Evolutionary conservation across 2,329 filamentous ascomycete genomes (phyloP).

Genomic region (Fusarium ambrosium): DNA sequence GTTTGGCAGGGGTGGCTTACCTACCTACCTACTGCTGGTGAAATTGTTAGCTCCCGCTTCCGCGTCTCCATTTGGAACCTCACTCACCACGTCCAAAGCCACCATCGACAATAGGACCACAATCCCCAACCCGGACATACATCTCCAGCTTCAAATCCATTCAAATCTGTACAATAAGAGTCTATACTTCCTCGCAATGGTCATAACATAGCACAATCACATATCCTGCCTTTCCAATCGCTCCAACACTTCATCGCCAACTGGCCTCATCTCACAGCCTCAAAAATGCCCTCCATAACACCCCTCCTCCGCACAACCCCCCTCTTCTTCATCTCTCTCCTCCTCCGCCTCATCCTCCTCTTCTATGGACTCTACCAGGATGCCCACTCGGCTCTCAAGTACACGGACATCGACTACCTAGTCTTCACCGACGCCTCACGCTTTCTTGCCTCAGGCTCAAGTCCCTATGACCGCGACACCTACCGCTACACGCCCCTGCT

Average conservation of each 20-base stretch:
- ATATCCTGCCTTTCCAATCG: slow-evolving; percentile 12
- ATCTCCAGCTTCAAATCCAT: neutral
- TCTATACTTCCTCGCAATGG: slow-evolving; percentile 28
- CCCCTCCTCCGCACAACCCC: slow-evolving; percentile 54
- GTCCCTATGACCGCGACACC: slow-evolving; percentile 90
- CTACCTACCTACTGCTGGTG: neutral
- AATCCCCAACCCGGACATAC: slow-evolving; percentile 5
- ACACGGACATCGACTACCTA: slow-evolving; percentile 98
- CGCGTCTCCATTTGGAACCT: slow-evolving; percentile 26
- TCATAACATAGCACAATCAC: slow-evolving; percentile 1
- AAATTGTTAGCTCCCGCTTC: slow-evolving; percentile 41
- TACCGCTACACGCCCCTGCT: slow-evolving; percentile 97
- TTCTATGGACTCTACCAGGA: slow-evolving; percentile 95
- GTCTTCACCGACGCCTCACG: slow-evolving; percentile 97
- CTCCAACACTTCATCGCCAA: slow-evolving; percentile 39
- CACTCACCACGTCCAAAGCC: slow-evolving; percentile 18
- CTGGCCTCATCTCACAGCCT: slow-evolving; percentile 39
- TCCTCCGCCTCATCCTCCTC: slow-evolving; percentile 80
- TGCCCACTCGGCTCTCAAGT: slow-evolving; percentile 90
- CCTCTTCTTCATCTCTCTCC: slow-evolving; percentile 69
- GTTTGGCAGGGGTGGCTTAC: slow-evolving; percentile 31
- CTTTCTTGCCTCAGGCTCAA: slow-evolving; percentile 74
- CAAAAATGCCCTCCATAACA: slow-evolving; percentile 41
- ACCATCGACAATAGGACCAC: slow-evolving; percentile 31
- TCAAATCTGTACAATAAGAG: neutral